A percentile compares a stretch with the other conserved stretches of the same genome.
These are phyloP conservation scores for Allomyces macrogynus DNA, from an alignment of 192 early-diverging fungal genomes.

Conservation along the genomic window DNA sequence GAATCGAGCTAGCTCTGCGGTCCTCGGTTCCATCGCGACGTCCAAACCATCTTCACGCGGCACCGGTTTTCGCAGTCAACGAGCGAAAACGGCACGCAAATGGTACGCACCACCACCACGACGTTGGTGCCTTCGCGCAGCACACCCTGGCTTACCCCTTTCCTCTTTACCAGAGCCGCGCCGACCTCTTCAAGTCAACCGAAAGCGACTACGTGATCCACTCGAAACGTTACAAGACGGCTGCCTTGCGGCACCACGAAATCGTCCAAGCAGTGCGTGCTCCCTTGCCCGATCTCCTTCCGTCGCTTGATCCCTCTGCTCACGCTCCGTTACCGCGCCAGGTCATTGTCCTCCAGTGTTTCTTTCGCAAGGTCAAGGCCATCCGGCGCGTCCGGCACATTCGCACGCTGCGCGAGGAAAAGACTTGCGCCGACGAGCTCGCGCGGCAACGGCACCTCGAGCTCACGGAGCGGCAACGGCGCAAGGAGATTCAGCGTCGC, in stretches of 20 bases:
- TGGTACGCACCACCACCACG: slow-evolving; percentile 16
- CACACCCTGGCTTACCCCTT: too few relatives aligned
- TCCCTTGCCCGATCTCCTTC: too few relatives aligned
- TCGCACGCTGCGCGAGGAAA: slow-evolving; percentile 11
- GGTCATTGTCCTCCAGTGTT: slow-evolving; percentile 31
- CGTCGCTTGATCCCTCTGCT: too few relatives aligned
- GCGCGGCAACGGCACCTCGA: slow-evolving; percentile 14
- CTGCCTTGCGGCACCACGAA: slow-evolving; percentile 15
- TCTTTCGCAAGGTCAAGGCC: slow-evolving; percentile 20
- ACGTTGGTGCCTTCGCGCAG: too few relatives aligned
- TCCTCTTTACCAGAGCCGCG: too few relatives aligned
- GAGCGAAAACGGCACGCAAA: slow-evolving; percentile 24
- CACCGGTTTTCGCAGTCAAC: slow-evolving; percentile 18
- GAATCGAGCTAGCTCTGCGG: slow-evolving; percentile 3
- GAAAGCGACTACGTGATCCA: slow-evolving; percentile 4
- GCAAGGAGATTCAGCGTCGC: slow-evolving; percentile 25
- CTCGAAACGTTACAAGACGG: slow-evolving; percentile 18
- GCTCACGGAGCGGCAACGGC: slow-evolving; percentile 21
- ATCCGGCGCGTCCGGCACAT: slow-evolving; percentile 12
- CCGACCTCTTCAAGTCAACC: too few relatives aligned
- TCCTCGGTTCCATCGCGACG: slow-evolving; percentile 25
- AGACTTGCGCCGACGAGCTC: slow-evolving; percentile 15
- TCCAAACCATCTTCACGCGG: slow-evolving; percentile 25
- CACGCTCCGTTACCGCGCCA: neutral
- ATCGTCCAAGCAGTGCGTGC: slow-evolving; percentile 8